These are phyloP conservation scores for Neurospora sp. DNA, from an alignment of 495 filamentous ascomycete genomes.

Conservation along the genomic window DNA sequence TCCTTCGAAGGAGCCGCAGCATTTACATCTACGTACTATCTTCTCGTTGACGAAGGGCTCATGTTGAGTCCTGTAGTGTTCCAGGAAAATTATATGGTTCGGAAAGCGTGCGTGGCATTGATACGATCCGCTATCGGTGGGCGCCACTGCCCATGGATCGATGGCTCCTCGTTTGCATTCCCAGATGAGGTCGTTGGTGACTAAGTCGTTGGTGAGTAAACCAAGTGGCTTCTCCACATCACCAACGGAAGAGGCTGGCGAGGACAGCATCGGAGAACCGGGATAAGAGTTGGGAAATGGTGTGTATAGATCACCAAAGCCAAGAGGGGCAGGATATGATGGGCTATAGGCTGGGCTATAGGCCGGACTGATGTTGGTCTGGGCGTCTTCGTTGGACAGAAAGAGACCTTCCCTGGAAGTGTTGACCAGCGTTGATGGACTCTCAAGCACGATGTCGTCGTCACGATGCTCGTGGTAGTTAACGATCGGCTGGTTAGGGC, in stretches of 20 bases:
- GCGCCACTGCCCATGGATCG: not conserved
- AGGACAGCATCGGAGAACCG: not conserved
- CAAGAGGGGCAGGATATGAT: not conserved
- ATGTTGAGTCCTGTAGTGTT: not conserved
- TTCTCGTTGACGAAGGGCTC: not conserved
- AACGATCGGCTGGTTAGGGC: not conserved
- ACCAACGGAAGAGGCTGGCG: not conserved
- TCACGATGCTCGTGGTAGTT: not conserved
- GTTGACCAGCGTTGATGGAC: not conserved
- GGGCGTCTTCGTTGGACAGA: not conserved
- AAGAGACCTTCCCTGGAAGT: not conserved
- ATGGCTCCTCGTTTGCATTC: not conserved
- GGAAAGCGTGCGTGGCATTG: not conserved
- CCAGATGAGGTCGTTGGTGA: not conserved
- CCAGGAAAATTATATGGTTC: not conserved
- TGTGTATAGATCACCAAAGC: not conserved
- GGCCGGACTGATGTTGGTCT: not conserved
- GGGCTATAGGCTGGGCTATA: not conserved
- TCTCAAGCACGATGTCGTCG: not conserved
- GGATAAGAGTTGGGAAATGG: not conserved
- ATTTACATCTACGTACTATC: not conserved
- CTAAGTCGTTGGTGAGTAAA: not conserved
- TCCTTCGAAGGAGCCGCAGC: not conserved
- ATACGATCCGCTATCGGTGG: not conserved
- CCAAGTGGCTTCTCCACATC: not conserved